phyloP scores from a whole-genome alignment of 129 eudicot species.

The Flaveria sonorensis region DNA sequence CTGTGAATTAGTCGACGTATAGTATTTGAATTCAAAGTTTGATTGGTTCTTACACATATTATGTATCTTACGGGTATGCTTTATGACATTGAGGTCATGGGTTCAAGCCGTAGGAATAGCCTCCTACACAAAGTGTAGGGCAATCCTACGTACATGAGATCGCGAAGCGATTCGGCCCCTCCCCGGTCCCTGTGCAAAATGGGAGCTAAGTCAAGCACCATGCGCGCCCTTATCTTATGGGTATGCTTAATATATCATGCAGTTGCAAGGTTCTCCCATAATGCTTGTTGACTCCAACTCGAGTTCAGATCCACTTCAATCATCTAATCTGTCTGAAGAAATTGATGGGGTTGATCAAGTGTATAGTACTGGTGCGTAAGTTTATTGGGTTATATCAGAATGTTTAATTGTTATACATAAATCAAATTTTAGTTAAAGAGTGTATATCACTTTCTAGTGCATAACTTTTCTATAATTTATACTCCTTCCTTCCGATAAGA shows the following conservation, averaged over 20 bases:
- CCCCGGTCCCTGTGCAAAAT: too few species aligned
- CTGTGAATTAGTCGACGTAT: background rate
- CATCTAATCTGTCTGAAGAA: conserved; percentile 65
- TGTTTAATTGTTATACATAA: background rate
- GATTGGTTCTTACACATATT: background rate
- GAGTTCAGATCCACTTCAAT: conserved; percentile 60
- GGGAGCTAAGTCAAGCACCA: too few species aligned
- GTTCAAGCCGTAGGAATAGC: too few species aligned
- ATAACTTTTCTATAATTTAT: conserved; percentile 5
- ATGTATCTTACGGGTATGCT: conserved; percentile 11
- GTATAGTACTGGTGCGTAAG: conserved; percentile 38
- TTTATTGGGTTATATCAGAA: background rate
- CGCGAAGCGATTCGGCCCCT: too few species aligned
- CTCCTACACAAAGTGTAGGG: too few species aligned
- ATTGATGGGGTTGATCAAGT: conserved; percentile 57
- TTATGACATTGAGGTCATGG: background rate
- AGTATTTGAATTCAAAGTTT: background rate
- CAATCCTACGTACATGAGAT: too few species aligned
- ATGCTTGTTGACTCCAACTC: conserved; percentile 54
- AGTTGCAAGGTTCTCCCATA: conserved; percentile 71
- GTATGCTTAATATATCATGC: conserved; percentile 34
- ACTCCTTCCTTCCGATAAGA: background rate
- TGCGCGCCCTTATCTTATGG: background rate
- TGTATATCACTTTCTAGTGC: conserved; percentile 4
- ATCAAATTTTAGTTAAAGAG: conserved; percentile 3